A percentile compares a stretch with the other conserved stretches of the same genome.
phyloP scores from a whole-genome alignment of 1,284 basidiomycete genomes.

The Exobasidium cylindrosporum region DNA sequence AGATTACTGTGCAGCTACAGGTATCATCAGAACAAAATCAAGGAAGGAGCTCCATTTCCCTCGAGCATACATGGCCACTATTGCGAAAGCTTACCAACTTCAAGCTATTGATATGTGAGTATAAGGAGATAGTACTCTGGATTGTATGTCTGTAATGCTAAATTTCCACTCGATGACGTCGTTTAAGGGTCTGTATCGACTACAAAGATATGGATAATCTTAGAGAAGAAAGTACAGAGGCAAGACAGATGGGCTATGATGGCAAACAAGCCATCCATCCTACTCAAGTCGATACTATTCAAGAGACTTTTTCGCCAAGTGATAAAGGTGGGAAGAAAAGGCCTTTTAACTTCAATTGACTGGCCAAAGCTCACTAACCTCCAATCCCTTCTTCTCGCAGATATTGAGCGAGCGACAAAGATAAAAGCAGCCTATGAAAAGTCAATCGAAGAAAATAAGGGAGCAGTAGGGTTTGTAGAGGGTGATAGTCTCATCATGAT shows the following conservation, averaged over 20 bases:
- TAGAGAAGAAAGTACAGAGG: conserved; percentile 71
- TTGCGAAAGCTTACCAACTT: conserved; percentile 78
- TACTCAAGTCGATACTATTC: conserved; percentile 74
- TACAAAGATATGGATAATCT: conserved; percentile 75
- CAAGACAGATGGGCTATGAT: conserved; percentile 46
- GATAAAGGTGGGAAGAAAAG: conserved; percentile 65
- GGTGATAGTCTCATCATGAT: conserved; percentile 64
- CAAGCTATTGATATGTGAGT: conserved; percentile 77
- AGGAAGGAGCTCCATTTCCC: conserved; percentile 77
- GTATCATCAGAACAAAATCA: conserved; percentile 72
- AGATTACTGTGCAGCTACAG: conserved; percentile 72
- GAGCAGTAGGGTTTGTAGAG: conserved; percentile 66
- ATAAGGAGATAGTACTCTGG: conserved; percentile 55
- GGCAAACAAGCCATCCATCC: conserved; percentile 85
- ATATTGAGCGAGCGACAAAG: conserved; percentile 72
- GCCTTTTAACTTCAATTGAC: no score
- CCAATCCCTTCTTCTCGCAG: conserved; percentile 57
- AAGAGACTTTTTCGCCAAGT: conserved; percentile 73
- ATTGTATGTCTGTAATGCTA: conserved; percentile 4
- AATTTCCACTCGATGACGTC: background rate
- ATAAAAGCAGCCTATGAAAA: conserved; percentile 61
- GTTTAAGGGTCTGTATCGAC: conserved; percentile 76
- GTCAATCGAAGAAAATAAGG: conserved; percentile 58
- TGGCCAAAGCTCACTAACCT: background rate
- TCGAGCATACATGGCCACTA: conserved; percentile 77